phyloP scores from a whole-genome alignment of 768 basidiomycete genomes.

The Crassisporium funariophilum region DNA sequence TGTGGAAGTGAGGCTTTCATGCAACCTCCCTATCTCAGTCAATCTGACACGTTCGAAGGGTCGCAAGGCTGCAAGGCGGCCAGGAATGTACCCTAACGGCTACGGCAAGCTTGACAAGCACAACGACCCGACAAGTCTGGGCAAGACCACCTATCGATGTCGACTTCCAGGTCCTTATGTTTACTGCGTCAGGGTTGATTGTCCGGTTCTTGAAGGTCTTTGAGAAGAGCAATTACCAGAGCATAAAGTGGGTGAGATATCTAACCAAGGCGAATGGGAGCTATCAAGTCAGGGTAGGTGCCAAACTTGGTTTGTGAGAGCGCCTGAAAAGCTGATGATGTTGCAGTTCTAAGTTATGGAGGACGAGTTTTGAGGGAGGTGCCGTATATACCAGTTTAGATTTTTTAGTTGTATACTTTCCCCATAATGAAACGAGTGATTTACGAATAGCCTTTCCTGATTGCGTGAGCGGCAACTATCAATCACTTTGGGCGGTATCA shows the following conservation, averaged over 20 bases:
- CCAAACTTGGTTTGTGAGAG: not conserved
- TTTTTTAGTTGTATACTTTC: too few relatives aligned
- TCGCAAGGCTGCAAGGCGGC: conserved; percentile 90
- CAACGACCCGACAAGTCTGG: conserved; percentile 95
- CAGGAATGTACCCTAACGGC: conserved; percentile 87
- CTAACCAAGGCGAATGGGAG: conserved; percentile 91
- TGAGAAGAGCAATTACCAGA: conserved; percentile 93
- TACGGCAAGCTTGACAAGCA: conserved; percentile 80
- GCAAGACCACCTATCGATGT: conserved; percentile 97
- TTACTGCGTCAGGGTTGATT: conserved; percentile 93
- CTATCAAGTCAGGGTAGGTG: conserved; percentile 91
- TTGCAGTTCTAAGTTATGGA: conserved; percentile 10
- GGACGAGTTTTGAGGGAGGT: too few relatives aligned
- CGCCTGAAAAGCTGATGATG: not conserved
- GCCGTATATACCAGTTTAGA: too few relatives aligned
- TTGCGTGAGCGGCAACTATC: too few relatives aligned
- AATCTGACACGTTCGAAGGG: conserved; percentile 46
- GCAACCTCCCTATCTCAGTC: conserved; percentile 1
- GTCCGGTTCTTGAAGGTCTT: conserved; percentile 98
- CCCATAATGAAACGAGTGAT: too few relatives aligned
- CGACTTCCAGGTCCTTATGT: conserved; percentile 99
- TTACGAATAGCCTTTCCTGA: too few relatives aligned
- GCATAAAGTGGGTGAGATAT: conserved; percentile 95
- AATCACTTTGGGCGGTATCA: too few relatives aligned
- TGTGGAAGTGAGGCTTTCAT: conserved; percentile 86